Base-by-base conservation (phyloP, 139 green algal species). In the Coelastrella sp. region DNA sequence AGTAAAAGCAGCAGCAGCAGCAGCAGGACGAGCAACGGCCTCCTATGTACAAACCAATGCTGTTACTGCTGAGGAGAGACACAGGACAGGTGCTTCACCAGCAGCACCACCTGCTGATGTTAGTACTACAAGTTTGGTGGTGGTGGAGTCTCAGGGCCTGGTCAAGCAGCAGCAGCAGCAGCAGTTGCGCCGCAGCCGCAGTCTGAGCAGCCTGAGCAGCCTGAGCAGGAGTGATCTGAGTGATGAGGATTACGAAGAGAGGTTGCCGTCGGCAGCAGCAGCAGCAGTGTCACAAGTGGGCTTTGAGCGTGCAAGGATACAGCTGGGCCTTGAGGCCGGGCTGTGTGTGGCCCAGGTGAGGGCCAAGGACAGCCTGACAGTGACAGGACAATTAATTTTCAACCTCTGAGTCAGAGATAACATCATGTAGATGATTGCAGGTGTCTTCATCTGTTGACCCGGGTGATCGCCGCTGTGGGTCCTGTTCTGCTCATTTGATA, bases 91-190 rank as follows among this genome's bases (percentile, higher is more conserved):
- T 70, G 78, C 56, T 70, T 12, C 7, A 49, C 12, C 78, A 35
- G 49, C 78, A 84, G 8, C 20, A 22, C 8, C 22, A 22, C 12
- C 49, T 60, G 35, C 78, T 20, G 15, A 15, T 12, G 0, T 22
- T 7, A 7, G 78, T 8, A n/a, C 3, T 7, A 49, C 14, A 12
- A 19, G 56, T 6, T 14, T 59, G 11, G 35, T 9, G n/a, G 49
- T 59, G 24, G 49, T 66, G 56, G 10, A 27, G 56, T 59, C n/a
- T 15, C 78, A 85, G 56, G 27, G 78, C 7, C 12, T 58, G 49
- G 11, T 27, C 56, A 58, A 85, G 78, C 78, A 85, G 78, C 78
- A 65, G 78, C 78, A 65, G 24, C 24, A 83, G 78, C 78, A 84
- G 56, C 78, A 85, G 78, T 12, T 35, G 56, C 49, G 78, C 49